Base-by-base conservation (phyloP, 768 basidiomycete species). In the Termitomyces sp. region DNA sequence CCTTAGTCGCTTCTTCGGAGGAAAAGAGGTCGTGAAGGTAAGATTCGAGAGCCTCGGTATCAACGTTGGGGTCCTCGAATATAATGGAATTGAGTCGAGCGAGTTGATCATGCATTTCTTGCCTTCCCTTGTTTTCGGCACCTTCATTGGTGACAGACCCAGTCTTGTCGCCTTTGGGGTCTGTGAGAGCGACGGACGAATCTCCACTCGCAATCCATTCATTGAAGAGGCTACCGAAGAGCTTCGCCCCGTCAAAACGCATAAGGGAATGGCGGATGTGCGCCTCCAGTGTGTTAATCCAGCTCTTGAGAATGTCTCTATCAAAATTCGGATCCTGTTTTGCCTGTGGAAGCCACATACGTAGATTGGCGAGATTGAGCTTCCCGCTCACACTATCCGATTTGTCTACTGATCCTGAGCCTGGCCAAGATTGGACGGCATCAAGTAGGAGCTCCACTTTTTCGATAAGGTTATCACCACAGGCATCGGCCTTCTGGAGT, bases 141-240 rank as follows among this genome's bases (percentile, higher is more conserved):
- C 62, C 64, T 2, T 62, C 44, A 16, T 46, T 38, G 22, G 33
- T 24, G 22, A 56, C 62, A 7, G 52, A 56, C 1, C 41, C 62
- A 2, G 18, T 54, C 24, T 56, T 59, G 3, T 56, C 52, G n/a
- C 56, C 48, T n/a, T 44, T 62, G 20, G 67, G 30, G n/a, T 35
- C 53, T 22, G 48, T 51, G 30, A 63, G 62, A 43, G 70, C 57
- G 5, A 71, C 69, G 20, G 68, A 68, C 0, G 74, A 74, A 63
- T 79, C 76, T 1, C 74, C 76, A 45, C 76, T 77, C 3, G 70
- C 66, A 22, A 76, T 57, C 76, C 77, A 78, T 56, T 79, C 77
- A 45, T 75, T 74, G 59, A 77, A 72, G 13, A 79, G 68, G 28
- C 61, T 73, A 1, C 76, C 76, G 28, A 76, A 79, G 5, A 77